These are phyloP conservation scores for Zymoseptoria pseudotritici DNA, from an alignment of 2,329 filamentous ascomycete species.

Conservation along the genomic window DNA sequence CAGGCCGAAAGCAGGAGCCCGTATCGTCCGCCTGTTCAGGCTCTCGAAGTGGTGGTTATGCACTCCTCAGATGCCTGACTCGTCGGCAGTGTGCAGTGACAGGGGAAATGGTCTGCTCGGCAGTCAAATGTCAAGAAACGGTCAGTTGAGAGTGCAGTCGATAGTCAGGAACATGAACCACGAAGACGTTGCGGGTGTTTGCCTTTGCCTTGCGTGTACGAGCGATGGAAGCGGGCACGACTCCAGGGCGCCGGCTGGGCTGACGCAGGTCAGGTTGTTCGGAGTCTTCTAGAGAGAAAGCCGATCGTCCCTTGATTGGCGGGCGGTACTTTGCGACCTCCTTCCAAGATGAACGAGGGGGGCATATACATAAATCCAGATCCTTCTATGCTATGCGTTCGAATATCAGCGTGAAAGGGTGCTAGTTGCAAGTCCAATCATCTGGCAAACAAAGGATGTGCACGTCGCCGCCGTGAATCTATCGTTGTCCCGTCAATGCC, in stretches of 20 bases:
- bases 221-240: neutral
- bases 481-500: no score
- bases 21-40: neutral
- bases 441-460: no score
- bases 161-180: neutral
- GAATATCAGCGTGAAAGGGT: no score
- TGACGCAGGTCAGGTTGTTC: neutral
- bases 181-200: neutral
- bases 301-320: neutral
- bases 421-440: no score
- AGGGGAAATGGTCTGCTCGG: neutral
- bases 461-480: no score
- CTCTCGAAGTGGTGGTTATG: neutral
- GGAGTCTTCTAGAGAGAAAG: neutral
- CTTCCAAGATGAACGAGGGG: neutral
- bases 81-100: neutral
- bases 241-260: no score
- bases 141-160: neutral
- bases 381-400: no score
- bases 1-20: neutral
- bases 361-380: neutral
- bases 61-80: neutral
- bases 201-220: neutral
- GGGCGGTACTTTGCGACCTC: neutral
- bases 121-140: neutral